Base-by-base conservation (phyloP, 305 asterid species). In the Ajuga reptans region DNA sequence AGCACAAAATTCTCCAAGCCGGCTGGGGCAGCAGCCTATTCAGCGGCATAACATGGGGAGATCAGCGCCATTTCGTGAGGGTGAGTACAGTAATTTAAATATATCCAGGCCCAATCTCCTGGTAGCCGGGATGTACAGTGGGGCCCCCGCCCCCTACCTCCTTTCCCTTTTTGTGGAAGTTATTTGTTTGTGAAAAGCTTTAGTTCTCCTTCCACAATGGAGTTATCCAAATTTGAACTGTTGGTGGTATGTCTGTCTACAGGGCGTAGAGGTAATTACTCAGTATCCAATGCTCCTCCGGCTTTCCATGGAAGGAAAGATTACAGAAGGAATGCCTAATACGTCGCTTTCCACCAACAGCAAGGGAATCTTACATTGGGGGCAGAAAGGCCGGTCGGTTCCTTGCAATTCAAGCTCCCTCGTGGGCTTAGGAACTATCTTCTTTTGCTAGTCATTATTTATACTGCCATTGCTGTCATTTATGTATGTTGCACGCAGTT, bases 211-310 rank as follows among this genome's bases (percentile, higher is more conserved):
- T 17, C 49, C 8, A 37, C 37, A 56, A 36, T 46, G 52, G 33
- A 34, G 43, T 55, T 51, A 15, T 61, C 21, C n/a, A 21, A 45
- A 7, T 49, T 34, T 34, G 8, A 53, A n/a, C 24, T 10, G 45
- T 51, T 42, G 59, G 59, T 69, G 68, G 64, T 64, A 34, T 63
- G 18, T 36, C 70, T 46, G 41, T 50, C 64, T 77, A 78, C 82
- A 92, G 98, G 93, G 52, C 92, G 90, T 9, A 83, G 89, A 76
- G 85, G 91, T 74, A 84, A 79, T 79, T 76, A 86, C 78, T 82
- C 92, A 8, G 71, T 80, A 53, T 71, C 87, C 81, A 84, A 71
- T 75, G 78, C 86, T 46, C 85, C 88, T 14, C 86, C 91, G 50
- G 61, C 82, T 46, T 76, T 83, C 55, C 86, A 81, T 42, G 88